Evolutionary conservation across 345 rosid species (phyloP), one percentile per base, ranked within the genome.

Genomic region (Bruguiera gymnorhiza): DNA sequence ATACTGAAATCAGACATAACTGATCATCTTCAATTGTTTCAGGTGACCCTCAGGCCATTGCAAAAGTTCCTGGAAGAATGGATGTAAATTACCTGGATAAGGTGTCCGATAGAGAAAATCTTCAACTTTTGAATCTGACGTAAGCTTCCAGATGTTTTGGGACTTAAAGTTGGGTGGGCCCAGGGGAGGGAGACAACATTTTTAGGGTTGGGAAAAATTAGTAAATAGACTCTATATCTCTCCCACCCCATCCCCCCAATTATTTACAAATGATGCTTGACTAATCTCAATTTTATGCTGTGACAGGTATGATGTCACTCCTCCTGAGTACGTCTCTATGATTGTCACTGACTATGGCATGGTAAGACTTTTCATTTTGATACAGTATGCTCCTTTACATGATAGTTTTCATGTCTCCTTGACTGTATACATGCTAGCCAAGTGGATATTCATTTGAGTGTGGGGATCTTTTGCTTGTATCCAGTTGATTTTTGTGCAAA

Each of bases 291-390:
- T 52, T 31, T 60, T 59, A 20, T 64, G 58, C 37, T 50, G 73
- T 77, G 81, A 46, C 84, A 94, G 99, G 83, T 94, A 88, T 27
- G 99, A 94, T 82, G 93, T 87, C 73, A 94, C 94, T 46, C 99
- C 99, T 50, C 83, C 93, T 39, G 97, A 91, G 70, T 92, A 90
- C 71, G 78, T 92, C 70, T 90, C 98, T 23, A 86, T 92, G 91
- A 86, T 92, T 69, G 76, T 92, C 70, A 89, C 98, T 48, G 98
- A 92, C 72, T 92, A 88, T 71, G 98, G 98, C 82, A 94, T 94
- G 98, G 98, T 94, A 79, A 83, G 94, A 78, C 48, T 31, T 62
- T 2, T 29, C 37, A 63, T 32, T 27, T 2, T 10, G 10, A 24
- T 32, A 5, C 37, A 2, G 24, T 54, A 32, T 36, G 2, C 37